Base-by-base conservation (phyloP, 2,329 filamentous ascomycete genomes). In the Alternaria alternata region DNA sequence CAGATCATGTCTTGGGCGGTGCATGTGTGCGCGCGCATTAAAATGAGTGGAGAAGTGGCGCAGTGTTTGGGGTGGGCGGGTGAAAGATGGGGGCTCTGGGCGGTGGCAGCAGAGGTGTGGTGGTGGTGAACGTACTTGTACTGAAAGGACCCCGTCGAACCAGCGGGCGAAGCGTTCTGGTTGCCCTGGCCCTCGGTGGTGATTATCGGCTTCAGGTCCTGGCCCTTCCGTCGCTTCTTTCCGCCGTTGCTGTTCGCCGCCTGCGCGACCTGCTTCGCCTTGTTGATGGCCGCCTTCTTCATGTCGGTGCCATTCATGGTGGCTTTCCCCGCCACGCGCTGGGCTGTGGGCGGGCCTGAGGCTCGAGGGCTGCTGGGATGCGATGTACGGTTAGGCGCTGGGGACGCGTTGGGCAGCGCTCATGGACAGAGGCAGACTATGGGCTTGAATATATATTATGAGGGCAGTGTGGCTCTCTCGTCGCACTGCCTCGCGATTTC, bases 161-260 rank as follows among this genome's bases (percentile, higher is more conserved):
- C 73, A 12, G 54, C 55, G 52, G 79, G 78, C 66, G 83, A 79
- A 77, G 79, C 70, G 66, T 83, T 73, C 78, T 80, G 81, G 72
- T 67, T 65, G 72, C 78, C 74, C 80, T 82, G 78, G 78, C 81
- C 72, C 71, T 91, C 89, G 61, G 86, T 90, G 41, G 89, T 92
- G 79, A 92, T 90, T 74, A 92, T 92, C 71, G 90, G 90, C 81
- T 91, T 91, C 68, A 91, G 81, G 65, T 84, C 82, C 54, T 85
- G 85, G 42, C 89, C 88, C 84, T 92, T 92, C 83, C 90, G 89
- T 74, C 89, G 86, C 84, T 92, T 92, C 84, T 91, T 92, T 65
- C 82, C 84, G 71, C 82, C 83, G 76, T 83, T 86, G 61, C 81
- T 81, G 78, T 83, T 83, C 54, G 82, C 81, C 54, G 83, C 85